A percentile compares a stretch with the other conserved stretches of the same genome.
Conservation (phyloP, 2,329 filamentous ascomycete species). For the Metarhizium anisopliae region DNA sequence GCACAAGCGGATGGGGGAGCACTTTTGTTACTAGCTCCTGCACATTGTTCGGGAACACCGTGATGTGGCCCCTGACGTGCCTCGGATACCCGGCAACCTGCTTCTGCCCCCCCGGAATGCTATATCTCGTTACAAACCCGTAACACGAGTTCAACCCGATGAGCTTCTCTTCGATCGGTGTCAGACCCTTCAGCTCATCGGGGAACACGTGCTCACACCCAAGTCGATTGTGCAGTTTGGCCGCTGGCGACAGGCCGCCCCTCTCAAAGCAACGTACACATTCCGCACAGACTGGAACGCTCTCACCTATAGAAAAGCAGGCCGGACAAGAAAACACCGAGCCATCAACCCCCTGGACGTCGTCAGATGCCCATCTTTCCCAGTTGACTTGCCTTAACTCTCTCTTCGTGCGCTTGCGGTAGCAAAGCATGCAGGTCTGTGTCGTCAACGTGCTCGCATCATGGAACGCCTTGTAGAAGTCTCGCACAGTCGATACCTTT, state of each 20-base stretch:
- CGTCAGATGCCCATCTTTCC: too few relatives aligned
- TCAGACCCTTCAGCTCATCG: neutral
- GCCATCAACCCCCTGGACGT: too few relatives aligned
- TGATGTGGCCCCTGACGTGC: constrained; percentile 10
- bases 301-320: too few relatives aligned
- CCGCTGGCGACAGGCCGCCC: neutral
- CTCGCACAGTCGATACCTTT: neutral
- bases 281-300: neutral
- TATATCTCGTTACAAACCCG: constrained; percentile 4
- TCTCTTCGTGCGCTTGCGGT: neutral
- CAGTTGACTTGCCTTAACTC: neutral
- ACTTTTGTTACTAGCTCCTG: constrained; percentile 7
- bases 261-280: neutral
- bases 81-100: constrained; percentile 1
- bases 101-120: neutral
- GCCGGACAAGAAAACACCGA: too few relatives aligned
- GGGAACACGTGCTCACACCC: neutral
- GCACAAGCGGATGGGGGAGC: constrained; percentile 7
- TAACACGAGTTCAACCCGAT: neutral
- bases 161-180: too few relatives aligned
- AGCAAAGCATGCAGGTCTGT: neutral
- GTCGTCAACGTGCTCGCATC: neutral
- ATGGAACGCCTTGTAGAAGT: neutral
- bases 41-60: constrained; percentile 11
- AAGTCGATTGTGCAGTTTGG: too few relatives aligned